Percentiles rank a stretch among this genome's conserved stretches.
These are phyloP conservation scores for Mitragyna speciosa DNA, from an alignment of 257 asterid species.

Conservation along the genomic window DNA sequence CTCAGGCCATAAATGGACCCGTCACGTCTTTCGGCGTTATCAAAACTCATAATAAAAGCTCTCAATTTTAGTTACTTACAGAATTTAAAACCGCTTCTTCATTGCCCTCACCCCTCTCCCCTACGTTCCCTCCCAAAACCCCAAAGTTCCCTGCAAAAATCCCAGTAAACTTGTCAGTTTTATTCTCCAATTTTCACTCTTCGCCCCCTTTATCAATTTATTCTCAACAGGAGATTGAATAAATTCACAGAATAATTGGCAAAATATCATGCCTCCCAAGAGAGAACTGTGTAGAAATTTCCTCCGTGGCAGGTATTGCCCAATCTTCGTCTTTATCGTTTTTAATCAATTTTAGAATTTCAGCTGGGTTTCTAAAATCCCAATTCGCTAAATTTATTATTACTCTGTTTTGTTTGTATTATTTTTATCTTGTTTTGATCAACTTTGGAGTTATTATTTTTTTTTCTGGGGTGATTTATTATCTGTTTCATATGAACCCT, in stretches of 20 bases:
- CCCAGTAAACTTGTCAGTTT: neutral
- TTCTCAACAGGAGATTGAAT: neutral
- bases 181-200: neutral
- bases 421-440: neutral
- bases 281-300: slow-evolving; percentile 71
- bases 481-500: neutral
- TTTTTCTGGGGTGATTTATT: neutral
- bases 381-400: neutral
- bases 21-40: neutral
- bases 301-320: slow-evolving; percentile 66
- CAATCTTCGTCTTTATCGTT: neutral
- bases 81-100: no score
- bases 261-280: slow-evolving; percentile 60
- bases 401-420: neutral
- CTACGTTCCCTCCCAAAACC: neutral
- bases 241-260: neutral
- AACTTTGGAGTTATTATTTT: neutral
- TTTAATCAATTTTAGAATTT: slow-evolving; percentile 5
- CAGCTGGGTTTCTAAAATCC: neutral
- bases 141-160: neutral
- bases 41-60: no score
- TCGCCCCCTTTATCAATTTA: neutral
- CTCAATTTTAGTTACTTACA: no score
- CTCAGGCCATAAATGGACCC: no score
- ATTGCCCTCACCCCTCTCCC: no score